phyloP scores from a whole-genome alignment of 495 filamentous ascomycete genomes.

The Hypomontagnella submonticulosa region DNA sequence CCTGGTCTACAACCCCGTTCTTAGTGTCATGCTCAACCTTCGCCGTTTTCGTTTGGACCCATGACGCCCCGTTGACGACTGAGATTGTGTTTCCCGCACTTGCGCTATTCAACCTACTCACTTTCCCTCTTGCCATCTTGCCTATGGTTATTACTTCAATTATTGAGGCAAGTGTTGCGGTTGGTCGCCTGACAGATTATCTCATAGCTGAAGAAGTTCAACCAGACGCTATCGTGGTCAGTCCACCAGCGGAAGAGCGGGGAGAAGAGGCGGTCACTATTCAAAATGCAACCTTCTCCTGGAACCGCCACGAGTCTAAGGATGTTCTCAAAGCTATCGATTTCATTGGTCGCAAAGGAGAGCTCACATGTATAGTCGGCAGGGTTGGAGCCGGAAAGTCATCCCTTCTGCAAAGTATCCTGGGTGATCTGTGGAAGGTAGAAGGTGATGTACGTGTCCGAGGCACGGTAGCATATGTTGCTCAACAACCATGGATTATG shows the following conservation, averaged over 20 bases:
- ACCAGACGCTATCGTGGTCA: conserved; percentile 76
- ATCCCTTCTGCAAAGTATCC: conserved; percentile 83
- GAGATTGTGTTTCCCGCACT: conserved; percentile 96
- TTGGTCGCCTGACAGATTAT: conserved; percentile 84
- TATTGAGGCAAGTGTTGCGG: conserved; percentile 95
- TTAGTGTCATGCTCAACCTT: conserved; percentile 98
- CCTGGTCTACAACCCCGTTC: conserved; percentile 99
- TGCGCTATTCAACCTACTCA: conserved; percentile 88
- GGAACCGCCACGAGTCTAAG: conserved; percentile 81
- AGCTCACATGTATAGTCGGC: conserved; percentile 93
- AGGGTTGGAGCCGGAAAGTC: conserved; percentile 95
- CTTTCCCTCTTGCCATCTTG: conserved; percentile 92
- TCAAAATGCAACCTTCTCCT: conserved; percentile 89
- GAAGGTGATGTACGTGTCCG: conserved; percentile 85
- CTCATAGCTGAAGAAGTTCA: conserved; percentile 92
- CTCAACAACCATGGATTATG: conserved; percentile 96
- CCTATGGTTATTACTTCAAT: conserved; percentile 98
- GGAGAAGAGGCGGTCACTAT: conserved; percentile 89
- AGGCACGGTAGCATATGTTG: conserved; percentile 87
- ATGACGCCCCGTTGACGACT: conserved; percentile 82
- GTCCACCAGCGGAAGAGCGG: conserved; percentile 71
- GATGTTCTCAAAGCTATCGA: conserved; percentile 73
- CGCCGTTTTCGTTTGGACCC: conserved; percentile 88
- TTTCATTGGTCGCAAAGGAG: conserved; percentile 87
- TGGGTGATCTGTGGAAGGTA: conserved; percentile 91